Percentiles rank a stretch among this genome's conserved stretches.
Conservation (phyloP, 2,329 filamentous ascomycete species). For the Clonostachys byssicola region DNA sequence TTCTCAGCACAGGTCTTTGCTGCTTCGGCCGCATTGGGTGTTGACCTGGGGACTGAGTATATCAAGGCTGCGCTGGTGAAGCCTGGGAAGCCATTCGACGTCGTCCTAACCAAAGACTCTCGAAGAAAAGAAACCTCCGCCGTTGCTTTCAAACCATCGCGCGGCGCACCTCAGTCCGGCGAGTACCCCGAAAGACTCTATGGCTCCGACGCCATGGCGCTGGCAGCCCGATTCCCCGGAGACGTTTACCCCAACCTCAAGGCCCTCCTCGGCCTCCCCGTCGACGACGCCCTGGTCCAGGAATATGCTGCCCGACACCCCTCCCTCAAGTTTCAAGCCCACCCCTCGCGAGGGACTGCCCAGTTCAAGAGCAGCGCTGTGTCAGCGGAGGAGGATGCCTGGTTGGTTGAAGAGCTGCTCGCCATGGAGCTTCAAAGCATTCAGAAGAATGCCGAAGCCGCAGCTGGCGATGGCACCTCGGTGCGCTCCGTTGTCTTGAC, state of each 20-base stretch:
- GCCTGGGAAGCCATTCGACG: constrained; percentile 93
- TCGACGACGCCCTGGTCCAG: constrained; percentile 56
- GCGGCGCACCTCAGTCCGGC: constrained; percentile 46
- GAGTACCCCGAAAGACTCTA: constrained; percentile 85
- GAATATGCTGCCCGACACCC: constrained; percentile 77
- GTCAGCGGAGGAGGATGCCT: constrained; percentile 55
- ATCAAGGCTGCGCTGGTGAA: constrained; percentile 96
- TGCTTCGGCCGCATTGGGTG: constrained; percentile 74
- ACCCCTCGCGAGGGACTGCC: constrained; percentile 61
- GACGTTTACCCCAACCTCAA: constrained; percentile 97
- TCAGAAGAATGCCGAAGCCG: constrained; percentile 77
- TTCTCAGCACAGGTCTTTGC: constrained; percentile 43
- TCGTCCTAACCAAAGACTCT: constrained; percentile 96
- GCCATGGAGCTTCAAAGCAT: constrained; percentile 96
- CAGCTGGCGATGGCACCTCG: constrained; percentile 71
- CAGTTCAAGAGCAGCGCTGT: constrained; percentile 77
- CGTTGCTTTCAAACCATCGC: constrained; percentile 88
- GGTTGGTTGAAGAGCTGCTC: constrained; percentile 86
- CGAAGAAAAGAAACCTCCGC: constrained; percentile 91
- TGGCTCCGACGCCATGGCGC: constrained; percentile 84
- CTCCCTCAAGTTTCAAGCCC: constrained; percentile 63
- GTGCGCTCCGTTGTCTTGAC: constrained; percentile 86
- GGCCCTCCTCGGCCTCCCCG: constrained; percentile 73
- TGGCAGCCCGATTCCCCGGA: constrained; percentile 81
- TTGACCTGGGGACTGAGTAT: constrained; percentile 94